Conservation (phyloP, 2,329 filamentous ascomycete genomes). For the Fusarium proliferatum region DNA sequence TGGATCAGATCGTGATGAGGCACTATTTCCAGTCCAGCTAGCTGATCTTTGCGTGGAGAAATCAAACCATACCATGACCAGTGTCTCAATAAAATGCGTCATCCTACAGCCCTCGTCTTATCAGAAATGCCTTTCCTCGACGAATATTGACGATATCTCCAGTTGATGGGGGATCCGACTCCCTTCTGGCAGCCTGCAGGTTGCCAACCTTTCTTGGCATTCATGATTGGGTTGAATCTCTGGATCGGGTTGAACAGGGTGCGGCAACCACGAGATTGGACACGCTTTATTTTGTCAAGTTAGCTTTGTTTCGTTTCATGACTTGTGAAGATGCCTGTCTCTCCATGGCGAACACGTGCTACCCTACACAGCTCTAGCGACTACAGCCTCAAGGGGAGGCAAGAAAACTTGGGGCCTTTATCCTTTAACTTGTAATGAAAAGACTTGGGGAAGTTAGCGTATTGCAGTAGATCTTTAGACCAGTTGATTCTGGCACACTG, state of each 20-base stretch:
- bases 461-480: too few species aligned
- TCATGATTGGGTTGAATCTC: slow-evolving; percentile 22
- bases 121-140: slow-evolving; percentile 1
- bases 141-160: slow-evolving; percentile 8
- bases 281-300: slow-evolving; percentile 25
- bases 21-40: slow-evolving; percentile 8
- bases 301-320: slow-evolving; percentile 36
- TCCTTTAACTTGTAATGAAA: not conserved
- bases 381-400: not conserved
- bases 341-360: slow-evolving; percentile 34
- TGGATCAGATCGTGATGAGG: not conserved
- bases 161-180: slow-evolving; percentile 2
- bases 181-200: not conserved
- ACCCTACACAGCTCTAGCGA: not conserved
- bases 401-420: not conserved
- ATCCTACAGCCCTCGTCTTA: slow-evolving; percentile 11
- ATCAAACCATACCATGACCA: slow-evolving; percentile 1
- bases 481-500: too few species aligned
- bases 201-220: slow-evolving; percentile 21
- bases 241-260: slow-evolving; percentile 34
- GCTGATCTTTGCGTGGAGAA: slow-evolving; percentile 19
- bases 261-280: slow-evolving; percentile 19
- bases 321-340: slow-evolving; percentile 31
- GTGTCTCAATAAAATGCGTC: slow-evolving; percentile 35
- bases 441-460: not conserved